phyloP scores from a whole-genome alignment of 2,329 filamentous ascomycete genomes.

The Tolypocladium guangdongense region DNA sequence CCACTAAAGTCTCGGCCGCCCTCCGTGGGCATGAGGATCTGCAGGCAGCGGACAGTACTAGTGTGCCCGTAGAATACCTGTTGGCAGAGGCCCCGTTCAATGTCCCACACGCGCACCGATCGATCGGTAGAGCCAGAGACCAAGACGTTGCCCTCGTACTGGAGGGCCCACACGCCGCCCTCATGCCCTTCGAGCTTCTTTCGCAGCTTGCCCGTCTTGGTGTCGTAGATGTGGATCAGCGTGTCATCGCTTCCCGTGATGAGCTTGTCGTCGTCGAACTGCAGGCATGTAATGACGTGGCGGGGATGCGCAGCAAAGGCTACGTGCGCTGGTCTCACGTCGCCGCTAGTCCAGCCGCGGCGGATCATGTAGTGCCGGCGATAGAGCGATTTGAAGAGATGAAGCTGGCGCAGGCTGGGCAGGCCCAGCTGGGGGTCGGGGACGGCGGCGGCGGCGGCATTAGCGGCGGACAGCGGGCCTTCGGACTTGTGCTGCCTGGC shows the following conservation, averaged over 20 bases:
- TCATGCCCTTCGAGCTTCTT: slow-evolving; percentile 86
- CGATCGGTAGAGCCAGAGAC: slow-evolving; percentile 95
- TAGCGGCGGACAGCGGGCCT: slow-evolving; percentile 78
- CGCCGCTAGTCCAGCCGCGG: slow-evolving; percentile 82
- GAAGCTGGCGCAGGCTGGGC: slow-evolving; percentile 67
- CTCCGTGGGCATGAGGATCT: slow-evolving; percentile 81
- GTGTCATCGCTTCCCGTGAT: slow-evolving; percentile 96
- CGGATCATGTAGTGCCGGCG: slow-evolving; percentile 85
- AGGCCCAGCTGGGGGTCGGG: slow-evolving; percentile 74
- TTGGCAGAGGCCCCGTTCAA: slow-evolving; percentile 81
- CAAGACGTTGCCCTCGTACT: slow-evolving; percentile 89
- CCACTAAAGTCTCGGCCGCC: slow-evolving; percentile 63
- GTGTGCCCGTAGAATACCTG: slow-evolving; percentile 97
- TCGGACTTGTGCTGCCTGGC: slow-evolving; percentile 51
- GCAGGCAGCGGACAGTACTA: slow-evolving; percentile 88
- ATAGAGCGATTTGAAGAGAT: slow-evolving; percentile 94
- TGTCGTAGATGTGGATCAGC: slow-evolving; percentile 96
- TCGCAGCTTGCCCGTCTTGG: slow-evolving; percentile 78
- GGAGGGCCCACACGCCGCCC: slow-evolving; percentile 92
- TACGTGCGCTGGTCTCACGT: slow-evolving; percentile 77
- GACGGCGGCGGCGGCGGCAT: slow-evolving; percentile 70
- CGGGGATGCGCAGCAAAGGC: slow-evolving; percentile 94
- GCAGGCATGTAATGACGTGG: slow-evolving; percentile 93
- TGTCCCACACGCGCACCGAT: slow-evolving; percentile 99
- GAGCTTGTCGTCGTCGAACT: slow-evolving; percentile 97